These are phyloP conservation scores for Kingdonia uniflora DNA, from an alignment of 164 flowering plant species.

Conservation along the genomic window DNA sequence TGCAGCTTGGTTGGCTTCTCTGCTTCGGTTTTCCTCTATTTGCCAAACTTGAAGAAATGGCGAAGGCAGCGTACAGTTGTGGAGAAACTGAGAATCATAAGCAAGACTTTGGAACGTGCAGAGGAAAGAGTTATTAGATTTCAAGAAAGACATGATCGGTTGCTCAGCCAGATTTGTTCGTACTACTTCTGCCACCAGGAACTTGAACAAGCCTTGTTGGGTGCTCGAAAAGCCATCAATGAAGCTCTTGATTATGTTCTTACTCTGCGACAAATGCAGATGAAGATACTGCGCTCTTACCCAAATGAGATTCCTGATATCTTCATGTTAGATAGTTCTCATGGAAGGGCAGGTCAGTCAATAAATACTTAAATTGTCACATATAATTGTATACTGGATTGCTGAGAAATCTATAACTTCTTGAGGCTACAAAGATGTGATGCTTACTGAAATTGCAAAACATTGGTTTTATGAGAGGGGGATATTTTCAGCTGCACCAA, in stretches of 20 bases:
- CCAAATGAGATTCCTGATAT: slow-evolving; percentile 14
- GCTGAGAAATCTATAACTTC: no score
- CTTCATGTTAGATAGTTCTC: no score
- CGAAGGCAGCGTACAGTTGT: slow-evolving; percentile 8
- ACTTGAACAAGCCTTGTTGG: slow-evolving; percentile 29
- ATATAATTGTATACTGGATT: no score
- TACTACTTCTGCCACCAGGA: slow-evolving; percentile 28
- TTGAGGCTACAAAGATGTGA: no score
- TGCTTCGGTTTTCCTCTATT: slow-evolving; percentile 22
- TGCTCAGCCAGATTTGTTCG: slow-evolving; percentile 32
- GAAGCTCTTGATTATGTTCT: slow-evolving; percentile 34
- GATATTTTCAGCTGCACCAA: no score
- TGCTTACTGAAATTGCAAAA: no score
- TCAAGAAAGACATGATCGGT: slow-evolving; percentile 43
- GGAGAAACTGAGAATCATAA: slow-evolving; percentile 30
- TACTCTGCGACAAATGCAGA: slow-evolving; percentile 30
- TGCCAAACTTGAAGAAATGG: slow-evolving; percentile 24
- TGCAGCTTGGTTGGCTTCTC: slow-evolving; percentile 28
- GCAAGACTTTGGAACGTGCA: slow-evolving; percentile 33
- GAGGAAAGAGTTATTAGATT: slow-evolving; percentile 20
- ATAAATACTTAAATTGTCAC: no score
- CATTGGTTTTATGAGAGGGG: no score
- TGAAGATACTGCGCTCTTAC: slow-evolving; percentile 25
- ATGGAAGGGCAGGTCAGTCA: no score
- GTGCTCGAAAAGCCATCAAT: slow-evolving; percentile 35